These are phyloP conservation scores for Rhodotorula kratochvilovae DNA, from an alignment of 768 basidiomycete genomes.

Conservation along the genomic window DNA sequence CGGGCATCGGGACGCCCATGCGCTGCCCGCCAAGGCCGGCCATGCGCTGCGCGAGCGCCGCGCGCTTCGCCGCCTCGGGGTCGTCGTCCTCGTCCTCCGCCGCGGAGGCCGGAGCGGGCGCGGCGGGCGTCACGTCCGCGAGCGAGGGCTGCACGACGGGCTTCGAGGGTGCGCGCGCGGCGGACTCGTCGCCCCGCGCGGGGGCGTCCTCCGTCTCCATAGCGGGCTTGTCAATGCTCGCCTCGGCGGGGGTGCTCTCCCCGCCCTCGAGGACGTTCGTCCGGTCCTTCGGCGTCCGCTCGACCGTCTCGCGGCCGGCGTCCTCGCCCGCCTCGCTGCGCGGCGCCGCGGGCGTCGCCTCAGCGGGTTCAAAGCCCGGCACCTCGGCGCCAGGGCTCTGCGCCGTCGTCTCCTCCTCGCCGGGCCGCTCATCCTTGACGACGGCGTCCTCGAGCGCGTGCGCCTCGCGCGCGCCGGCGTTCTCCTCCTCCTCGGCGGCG, in stretches of 20 bases:
- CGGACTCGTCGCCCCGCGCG: background rate
- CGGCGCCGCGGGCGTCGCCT: background rate
- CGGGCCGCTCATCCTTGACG: slow-evolving; percentile 19
- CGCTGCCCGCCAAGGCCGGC: slow-evolving; percentile 81
- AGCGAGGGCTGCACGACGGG: background rate
- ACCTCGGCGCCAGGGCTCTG: slow-evolving; percentile 8
- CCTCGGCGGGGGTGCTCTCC: background rate
- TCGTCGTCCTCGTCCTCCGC: slow-evolving; percentile 36
- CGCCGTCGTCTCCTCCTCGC: slow-evolving; percentile 1
- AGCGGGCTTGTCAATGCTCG: too few relatives aligned
- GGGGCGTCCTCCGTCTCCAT: too few relatives aligned
- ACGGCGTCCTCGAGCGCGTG: background rate
- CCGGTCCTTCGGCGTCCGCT: background rate
- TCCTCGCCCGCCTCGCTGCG: background rate
- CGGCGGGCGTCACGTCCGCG: background rate
- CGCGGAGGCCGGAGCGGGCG: background rate
- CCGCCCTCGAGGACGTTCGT: background rate
- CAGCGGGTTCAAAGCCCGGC: slow-evolving; percentile 28
- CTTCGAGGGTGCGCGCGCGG: background rate
- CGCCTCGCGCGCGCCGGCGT: slow-evolving; percentile 6
- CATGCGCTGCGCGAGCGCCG: slow-evolving; percentile 87
- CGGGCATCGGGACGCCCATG: slow-evolving; percentile 61
- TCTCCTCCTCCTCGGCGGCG: background rate
- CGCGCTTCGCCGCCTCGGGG: slow-evolving; percentile 54
- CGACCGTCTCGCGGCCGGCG: background rate